Evolutionary conservation across 2,329 filamentous ascomycete species (phyloP), one percentile per base, ranked within the genome.

Genomic region (Aureobasidium leucospermi): DNA sequence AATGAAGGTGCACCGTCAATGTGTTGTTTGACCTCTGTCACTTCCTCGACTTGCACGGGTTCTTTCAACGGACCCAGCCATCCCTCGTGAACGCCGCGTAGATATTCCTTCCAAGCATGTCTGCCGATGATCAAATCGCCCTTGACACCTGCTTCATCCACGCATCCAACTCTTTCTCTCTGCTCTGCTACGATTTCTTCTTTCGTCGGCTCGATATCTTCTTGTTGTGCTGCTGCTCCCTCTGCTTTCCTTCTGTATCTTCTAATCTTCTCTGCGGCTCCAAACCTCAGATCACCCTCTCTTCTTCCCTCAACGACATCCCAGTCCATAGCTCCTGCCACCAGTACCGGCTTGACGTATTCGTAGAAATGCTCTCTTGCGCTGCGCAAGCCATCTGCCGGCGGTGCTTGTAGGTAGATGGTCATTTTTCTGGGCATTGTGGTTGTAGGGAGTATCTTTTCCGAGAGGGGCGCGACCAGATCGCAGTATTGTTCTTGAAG

Each of bases 21-120:
- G 38, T 68, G 63, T 15, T 39, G 59, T 56, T 41, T 41, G 13
- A 53, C 43, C 15, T 64, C 60, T 32, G 39, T 19, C n/a, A 41
- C n/a, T 23, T 47, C 31, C 4, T 66, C 61, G 13, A 66, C 63
- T 56, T 67, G 65, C 11, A 58, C 43, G 1, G 88, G 87, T 59
- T 84, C 74, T 61, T 87, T 83, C 45, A 96, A 76, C 7, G 94
- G 91, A 0, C 94, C 93, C 28, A 99, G 77, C 93, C 94, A 99
- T 59, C 94, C 94, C 75, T 99, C 94, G 71, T 99, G 94, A 65
- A 97, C 70, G 47, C 94, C 94, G 61, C 92, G 82, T 28, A 97
- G 78, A 72, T 97, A 99, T 75, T 99, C 94, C 76, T 96, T 99
- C 94, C 94, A 99, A 9, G 93, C 87, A 71, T 96, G 89, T 60